A percentile compares a stretch with the other conserved stretches of the same genome.
These are phyloP conservation scores for Aquanectria penicillioides DNA, from an alignment of 2,329 filamentous ascomycete genomes.

Conservation along the genomic window DNA sequence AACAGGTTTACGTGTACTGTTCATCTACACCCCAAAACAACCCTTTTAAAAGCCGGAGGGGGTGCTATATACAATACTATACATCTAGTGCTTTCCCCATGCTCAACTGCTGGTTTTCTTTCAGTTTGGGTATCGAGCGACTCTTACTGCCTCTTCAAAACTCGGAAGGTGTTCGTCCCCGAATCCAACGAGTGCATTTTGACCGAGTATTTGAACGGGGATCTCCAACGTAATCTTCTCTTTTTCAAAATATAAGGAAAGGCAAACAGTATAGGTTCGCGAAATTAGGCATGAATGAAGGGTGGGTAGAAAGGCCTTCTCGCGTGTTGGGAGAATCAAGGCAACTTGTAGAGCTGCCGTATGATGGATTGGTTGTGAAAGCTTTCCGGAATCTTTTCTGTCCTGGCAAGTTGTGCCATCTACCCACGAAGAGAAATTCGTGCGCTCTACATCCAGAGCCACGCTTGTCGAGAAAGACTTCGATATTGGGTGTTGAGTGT, in stretches of 20 bases:
- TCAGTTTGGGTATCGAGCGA: background rate
- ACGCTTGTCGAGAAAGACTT: background rate
- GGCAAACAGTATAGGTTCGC: background rate
- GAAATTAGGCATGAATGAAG: conserved; percentile 3
- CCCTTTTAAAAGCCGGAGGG: too few relatives aligned
- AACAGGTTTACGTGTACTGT: too few relatives aligned
- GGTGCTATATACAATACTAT: background rate
- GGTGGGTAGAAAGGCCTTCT: background rate
- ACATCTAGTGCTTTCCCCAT: background rate
- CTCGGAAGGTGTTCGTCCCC: background rate
- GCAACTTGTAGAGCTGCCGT: background rate
- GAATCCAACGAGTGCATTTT: too few relatives aligned
- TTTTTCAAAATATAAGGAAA: background rate
- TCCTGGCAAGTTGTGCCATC: background rate
- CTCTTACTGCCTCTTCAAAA: background rate
- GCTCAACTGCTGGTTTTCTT: too few relatives aligned
- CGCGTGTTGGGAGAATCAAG: background rate
- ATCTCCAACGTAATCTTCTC: background rate
- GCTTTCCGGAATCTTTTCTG: background rate
- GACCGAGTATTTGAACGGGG: background rate
- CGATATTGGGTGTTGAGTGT: background rate
- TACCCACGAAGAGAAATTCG: background rate
- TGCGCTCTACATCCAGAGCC: background rate
- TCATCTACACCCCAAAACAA: too few relatives aligned
- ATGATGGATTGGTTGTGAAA: too few relatives aligned